Evolutionary conservation across 257 asterid species (phyloP).

Genomic region (Leptodermis oblonga): DNA sequence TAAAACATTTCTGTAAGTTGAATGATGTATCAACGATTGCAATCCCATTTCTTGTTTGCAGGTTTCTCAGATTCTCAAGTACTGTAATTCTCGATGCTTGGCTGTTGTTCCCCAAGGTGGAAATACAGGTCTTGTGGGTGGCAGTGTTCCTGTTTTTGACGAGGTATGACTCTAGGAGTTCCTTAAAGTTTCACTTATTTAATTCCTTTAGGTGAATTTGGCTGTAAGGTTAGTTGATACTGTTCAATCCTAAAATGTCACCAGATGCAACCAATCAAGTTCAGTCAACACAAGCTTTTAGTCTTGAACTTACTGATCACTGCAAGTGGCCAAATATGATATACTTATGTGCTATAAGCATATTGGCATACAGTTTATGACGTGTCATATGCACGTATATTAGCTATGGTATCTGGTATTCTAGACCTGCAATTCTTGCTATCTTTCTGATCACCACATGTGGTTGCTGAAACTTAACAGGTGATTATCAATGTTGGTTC

Average conservation of each 20-base stretch:
- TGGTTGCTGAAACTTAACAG: constrained; percentile 37
- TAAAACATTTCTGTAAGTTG: too few species aligned
- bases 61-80: constrained; percentile 86
- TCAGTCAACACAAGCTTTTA: background rate
- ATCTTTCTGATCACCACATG: background rate
- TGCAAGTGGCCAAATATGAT: background rate
- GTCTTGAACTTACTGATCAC: background rate
- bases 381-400: background rate
- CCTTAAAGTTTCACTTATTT: background rate
- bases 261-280: background rate
- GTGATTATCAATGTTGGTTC: constrained; percentile 72
- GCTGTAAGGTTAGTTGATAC: background rate
- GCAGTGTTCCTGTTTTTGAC: constrained; percentile 93
- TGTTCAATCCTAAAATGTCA: background rate
- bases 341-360: background rate
- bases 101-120: constrained; percentile 99
- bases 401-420: background rate
- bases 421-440: background rate
- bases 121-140: constrained; percentile 98
- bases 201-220: background rate
- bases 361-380: background rate
- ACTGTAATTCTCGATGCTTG: constrained; percentile 79
- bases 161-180: constrained; percentile 48
- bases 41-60: constrained; percentile 21
- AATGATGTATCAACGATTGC: too few species aligned